Percentiles rank a stretch among this genome's conserved stretches.
Evolutionary conservation across 345 rosid genomes (phyloP).

Genomic region (Citrus trifoliata): DNA sequence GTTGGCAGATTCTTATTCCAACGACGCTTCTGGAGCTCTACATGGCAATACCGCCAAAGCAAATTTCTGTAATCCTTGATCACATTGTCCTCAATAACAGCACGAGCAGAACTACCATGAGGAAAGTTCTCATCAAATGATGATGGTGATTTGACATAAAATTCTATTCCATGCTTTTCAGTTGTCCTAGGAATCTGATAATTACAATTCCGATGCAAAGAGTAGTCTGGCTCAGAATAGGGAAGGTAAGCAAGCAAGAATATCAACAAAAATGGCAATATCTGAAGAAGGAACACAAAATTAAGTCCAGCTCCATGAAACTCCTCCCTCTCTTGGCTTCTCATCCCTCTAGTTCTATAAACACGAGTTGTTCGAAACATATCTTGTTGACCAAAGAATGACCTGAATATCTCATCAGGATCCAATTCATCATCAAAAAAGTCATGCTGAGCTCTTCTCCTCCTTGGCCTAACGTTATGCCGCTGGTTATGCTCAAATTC

Average conservation of each 20-base stretch:
- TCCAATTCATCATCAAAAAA: slow-evolving; percentile 62
- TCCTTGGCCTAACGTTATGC: slow-evolving; percentile 55
- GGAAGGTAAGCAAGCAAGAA: slow-evolving; percentile 76
- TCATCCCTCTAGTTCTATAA: slow-evolving; percentile 46
- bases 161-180: slow-evolving; percentile 63
- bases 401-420: slow-evolving; percentile 77
- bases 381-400: slow-evolving; percentile 62
- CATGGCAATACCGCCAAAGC: slow-evolving; percentile 67
- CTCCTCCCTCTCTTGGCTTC: slow-evolving; percentile 43
- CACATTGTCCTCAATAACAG: slow-evolving; percentile 60
- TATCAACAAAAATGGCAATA: slow-evolving; percentile 68
- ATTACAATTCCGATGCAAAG: slow-evolving; percentile 56
- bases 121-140: slow-evolving; percentile 67
- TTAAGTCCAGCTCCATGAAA: slow-evolving; percentile 44
- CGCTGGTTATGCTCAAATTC: slow-evolving; percentile 52
- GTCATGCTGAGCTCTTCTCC: slow-evolving; percentile 44
- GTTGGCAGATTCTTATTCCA: slow-evolving; percentile 80
- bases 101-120: slow-evolving; percentile 61
- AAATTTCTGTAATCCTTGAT: slow-evolving; percentile 62
- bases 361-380: slow-evolving; percentile 42
- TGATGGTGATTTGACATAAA: slow-evolving; percentile 63
- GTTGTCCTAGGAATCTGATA: slow-evolving; percentile 67
- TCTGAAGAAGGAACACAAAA: slow-evolving; percentile 56
- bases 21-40: slow-evolving; percentile 69
- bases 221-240: slow-evolving; percentile 69